Percentiles rank a stretch among this genome's conserved stretches.
Evolutionary conservation across 192 early-diverging fungal species (phyloP).

Genomic region (Entrophospora sp.): DNA sequence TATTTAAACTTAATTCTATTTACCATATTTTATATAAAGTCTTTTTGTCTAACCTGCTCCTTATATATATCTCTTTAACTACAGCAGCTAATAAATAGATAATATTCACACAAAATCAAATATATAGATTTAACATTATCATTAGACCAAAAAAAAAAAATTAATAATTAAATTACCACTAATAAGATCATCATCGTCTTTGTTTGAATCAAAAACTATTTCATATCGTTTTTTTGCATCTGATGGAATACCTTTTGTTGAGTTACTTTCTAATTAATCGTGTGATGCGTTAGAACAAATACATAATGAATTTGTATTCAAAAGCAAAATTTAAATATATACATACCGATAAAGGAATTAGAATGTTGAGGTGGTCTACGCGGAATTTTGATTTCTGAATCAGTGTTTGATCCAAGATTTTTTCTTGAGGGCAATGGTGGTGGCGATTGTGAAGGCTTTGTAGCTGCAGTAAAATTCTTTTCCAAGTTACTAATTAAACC

Average conservation of each 20-base stretch:
- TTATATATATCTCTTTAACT: conserved; percentile 30
- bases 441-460: not conserved
- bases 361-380: conserved; percentile 6
- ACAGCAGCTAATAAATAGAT: conserved; percentile 20
- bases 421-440: not conserved
- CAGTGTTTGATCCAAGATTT: not conserved
- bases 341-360: conserved; percentile 6
- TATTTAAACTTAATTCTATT: not conserved
- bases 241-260: not conserved
- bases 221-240: conserved; percentile 32
- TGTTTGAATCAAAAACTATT: conserved; percentile 17
- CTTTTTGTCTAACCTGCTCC: conserved; percentile 30
- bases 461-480: not conserved
- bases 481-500: not conserved
- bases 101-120: not conserved
- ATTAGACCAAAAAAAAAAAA: not conserved
- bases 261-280: not conserved
- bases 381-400: not conserved
- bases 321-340: not conserved
- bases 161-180: conserved; percentile 21
- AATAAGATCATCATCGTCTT: conserved; percentile 23
- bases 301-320: not conserved
- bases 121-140: not conserved
- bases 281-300: not conserved
- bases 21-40: conserved; percentile 37